Base-by-base conservation (phyloP, 129 eudicot genomes). In the Artemisia argyi region DNA sequence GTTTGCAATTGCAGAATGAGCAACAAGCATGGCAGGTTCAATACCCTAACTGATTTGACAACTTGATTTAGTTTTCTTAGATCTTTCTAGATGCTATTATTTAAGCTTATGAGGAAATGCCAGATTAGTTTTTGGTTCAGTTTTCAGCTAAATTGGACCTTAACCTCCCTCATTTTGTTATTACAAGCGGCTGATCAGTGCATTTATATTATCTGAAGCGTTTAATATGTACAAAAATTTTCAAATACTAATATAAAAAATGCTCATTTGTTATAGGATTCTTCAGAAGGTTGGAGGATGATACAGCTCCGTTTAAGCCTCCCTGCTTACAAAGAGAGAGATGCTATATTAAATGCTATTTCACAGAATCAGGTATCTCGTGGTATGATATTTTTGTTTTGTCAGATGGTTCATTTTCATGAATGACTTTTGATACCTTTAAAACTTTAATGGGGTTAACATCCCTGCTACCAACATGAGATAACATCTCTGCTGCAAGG, bases 1-100 rank as follows among this genome's bases (percentile, higher is more conserved):
- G 93, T 80, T 1, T 74, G 83, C 97, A 86, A 66, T 70, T 88
- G 81, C 82, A 62, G 24, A 79, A 66, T 8, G 87, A 88, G 71
- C 99, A 91, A 81, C 84, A 61, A 61, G 78, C 85, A 68, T 95
- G 97, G 96, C 97, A 95, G 99, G 99, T 94, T 82, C 49, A 61
- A 67, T 48, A 57, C 53, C 49, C 16, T 30, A 6, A 66, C 28
- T 47, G 15, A 14, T 68, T 26, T 24, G n/a, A 51, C 14, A 67
- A 24, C 44, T 11, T 14, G 9, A 17, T 39, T 5, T 32, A 62
- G 48, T 15, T 63, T 1, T 62, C 16, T n/a, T 7, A 9, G 22
- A 30, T 57, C 10, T 30, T 15, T 20, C 47, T 39, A 5, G 46
- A 39, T 39, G 46, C 46, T 7, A 39, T 39, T 39, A 39, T 39